Base-by-base conservation (phyloP, 2,329 filamentous ascomycete genomes). In the Hymenoscyphus infarciens region DNA sequence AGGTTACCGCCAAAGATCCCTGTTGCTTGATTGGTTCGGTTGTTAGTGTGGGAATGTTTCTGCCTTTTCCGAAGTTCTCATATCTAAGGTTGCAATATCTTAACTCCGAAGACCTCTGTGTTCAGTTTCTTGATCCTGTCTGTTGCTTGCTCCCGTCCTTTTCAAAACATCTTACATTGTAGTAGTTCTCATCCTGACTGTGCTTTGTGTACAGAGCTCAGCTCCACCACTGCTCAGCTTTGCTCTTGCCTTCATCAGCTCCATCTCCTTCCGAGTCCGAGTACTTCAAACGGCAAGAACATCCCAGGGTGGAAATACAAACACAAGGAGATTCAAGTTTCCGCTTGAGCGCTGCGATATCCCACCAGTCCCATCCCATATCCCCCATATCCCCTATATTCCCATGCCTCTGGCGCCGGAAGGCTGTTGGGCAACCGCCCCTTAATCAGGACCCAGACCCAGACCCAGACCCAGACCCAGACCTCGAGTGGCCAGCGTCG, bases 301-400 rank as follows among this genome's bases (percentile, higher is more conserved):
- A 52, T 52, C 5, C 8, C 16, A 49, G 16, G 42, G 19, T 31
- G 22, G 16, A 55, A 57, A 56, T 49, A 66, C 64, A 64, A 59
- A 66, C 56, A 45, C 57, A 56, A 61, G 42, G 49, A 63, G 63
- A 63, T 65, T 62, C 65, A 62, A 27, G 59, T 63, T 65, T 63
- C 39, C 38, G 52, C 55, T 63, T 39, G 59, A 45, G 19, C 25
- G 16, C 57, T 29, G 38, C 22, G 39, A 49, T 52, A 19, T 59
- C 25, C 25, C 53, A 55, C 29, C 29, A 29, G 25, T 55, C 53
- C 25, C 53, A 29, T 55, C 29, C 22, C 53, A 55, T 11, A 55
- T 55, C 45, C 25, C 45, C 15, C 7, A 10, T 7, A 25, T 33
- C 57, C n/a, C n/a, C n/a, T n/a, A n/a, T n/a, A n/a, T n/a, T n/a